phyloP scores from a whole-genome alignment of 176 grass and related monocot species.

The Zea luxurians region DNA sequence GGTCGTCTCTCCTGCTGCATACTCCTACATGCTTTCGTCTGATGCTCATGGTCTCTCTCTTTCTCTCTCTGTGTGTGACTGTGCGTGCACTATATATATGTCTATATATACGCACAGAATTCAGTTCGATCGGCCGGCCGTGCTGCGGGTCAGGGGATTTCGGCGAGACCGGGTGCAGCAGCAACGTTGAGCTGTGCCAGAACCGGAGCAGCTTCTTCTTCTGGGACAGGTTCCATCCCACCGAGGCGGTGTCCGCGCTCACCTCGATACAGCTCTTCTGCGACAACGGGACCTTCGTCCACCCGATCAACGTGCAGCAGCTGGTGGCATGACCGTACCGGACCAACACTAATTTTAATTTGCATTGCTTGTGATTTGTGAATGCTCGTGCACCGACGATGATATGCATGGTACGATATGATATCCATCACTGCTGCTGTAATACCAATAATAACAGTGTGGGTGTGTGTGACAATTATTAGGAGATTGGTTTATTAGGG shows the following conservation, averaged over 20 bases:
- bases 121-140: conserved; percentile 14
- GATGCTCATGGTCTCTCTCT: too few relatives aligned
- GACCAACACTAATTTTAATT: neutral
- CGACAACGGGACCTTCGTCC: conserved; percentile 42
- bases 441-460: neutral
- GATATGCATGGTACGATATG: too few relatives aligned
- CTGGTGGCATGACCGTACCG: conserved; percentile 32
- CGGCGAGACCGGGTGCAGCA: neutral
- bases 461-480: too few relatives aligned
- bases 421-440: neutral
- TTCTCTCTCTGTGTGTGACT: too few relatives aligned
- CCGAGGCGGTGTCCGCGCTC: conserved; percentile 40
- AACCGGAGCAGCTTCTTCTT: conserved; percentile 48
- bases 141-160: conserved; percentile 39
- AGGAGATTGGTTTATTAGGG: neutral
- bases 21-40: too few relatives aligned
- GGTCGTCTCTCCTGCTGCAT: too few relatives aligned
- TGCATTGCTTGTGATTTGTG: neutral
- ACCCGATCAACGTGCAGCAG: conserved; percentile 63
- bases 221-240: conserved; percentile 72
- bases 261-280: conserved; percentile 35
- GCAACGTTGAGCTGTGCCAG: conserved; percentile 12
- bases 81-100: too few relatives aligned
- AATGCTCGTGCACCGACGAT: neutral
- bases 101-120: conserved; percentile 7